These are phyloP conservation scores for Pestalotiopsis sp. DNA, from an alignment of 2,329 filamentous ascomycete species.

Conservation along the genomic window DNA sequence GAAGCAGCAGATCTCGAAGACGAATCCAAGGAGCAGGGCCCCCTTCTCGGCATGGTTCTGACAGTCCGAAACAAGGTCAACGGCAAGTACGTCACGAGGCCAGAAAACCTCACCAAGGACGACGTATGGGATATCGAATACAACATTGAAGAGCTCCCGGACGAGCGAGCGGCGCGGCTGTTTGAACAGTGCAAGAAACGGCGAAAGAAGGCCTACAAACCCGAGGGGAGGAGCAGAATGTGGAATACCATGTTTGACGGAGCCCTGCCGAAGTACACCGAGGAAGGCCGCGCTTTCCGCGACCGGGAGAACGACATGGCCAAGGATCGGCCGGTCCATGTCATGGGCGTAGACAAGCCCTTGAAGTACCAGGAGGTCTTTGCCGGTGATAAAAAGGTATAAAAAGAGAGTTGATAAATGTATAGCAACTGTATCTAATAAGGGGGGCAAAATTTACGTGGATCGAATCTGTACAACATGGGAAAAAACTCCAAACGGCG, in stretches of 20 bases:
- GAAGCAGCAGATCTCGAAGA: constrained; percentile 11
- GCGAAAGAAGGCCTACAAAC: constrained; percentile 48
- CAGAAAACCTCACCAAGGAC: constrained; percentile 41
- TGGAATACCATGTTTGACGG: constrained; percentile 50
- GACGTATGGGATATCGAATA: constrained; percentile 77
- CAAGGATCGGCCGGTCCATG: constrained; percentile 42
- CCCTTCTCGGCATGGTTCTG: constrained; percentile 68
- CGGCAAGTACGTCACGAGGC: constrained; percentile 61
- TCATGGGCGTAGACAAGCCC: constrained; percentile 43
- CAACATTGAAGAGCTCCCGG: constrained; percentile 63
- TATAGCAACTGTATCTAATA: neutral
- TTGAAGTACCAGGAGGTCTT: constrained; percentile 37
- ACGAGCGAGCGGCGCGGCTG: constrained; percentile 44
- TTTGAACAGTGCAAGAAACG: constrained; percentile 59
- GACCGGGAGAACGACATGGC: constrained; percentile 53
- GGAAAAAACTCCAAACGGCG: neutral
- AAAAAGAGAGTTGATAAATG: neutral
- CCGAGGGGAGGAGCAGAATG: constrained; percentile 40
- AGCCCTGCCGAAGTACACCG: constrained; percentile 40
- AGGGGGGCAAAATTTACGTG: neutral
- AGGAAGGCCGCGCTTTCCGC: constrained; percentile 60
- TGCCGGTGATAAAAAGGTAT: constrained; percentile 1
- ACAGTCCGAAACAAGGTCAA: constrained; percentile 74
- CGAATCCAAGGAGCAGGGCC: constrained; percentile 23
- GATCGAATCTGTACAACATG: neutral